Conservation (phyloP, 371 early-diverging fungal genomes). For the Mucor racemosus region DNA sequence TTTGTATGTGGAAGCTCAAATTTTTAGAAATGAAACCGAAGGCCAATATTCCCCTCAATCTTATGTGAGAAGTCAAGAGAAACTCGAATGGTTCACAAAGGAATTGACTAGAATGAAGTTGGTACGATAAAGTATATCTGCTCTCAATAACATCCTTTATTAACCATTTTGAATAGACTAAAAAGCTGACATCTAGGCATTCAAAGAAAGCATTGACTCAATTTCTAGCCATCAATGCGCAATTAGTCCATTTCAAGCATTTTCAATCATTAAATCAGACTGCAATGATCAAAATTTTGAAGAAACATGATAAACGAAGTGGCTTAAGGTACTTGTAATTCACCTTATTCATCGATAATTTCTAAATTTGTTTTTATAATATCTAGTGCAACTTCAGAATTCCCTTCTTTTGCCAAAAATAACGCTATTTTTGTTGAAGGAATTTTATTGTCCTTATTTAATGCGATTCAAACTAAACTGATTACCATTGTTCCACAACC, state of each 20-base stretch:
- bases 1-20: slow-evolving; percentile 66
- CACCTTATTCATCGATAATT: not conserved
- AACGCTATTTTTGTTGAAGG: slow-evolving; percentile 40
- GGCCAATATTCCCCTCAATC: slow-evolving; percentile 22
- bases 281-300: slow-evolving; percentile 76
- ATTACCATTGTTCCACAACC: slow-evolving; percentile 74
- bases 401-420: slow-evolving; percentile 37
- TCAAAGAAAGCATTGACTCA: slow-evolving; percentile 55
- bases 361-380: not conserved
- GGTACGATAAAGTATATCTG: slow-evolving; percentile 17
- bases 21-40: slow-evolving; percentile 63
- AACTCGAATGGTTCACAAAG: slow-evolving; percentile 54
- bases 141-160: not conserved
- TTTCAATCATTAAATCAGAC: slow-evolving; percentile 73
- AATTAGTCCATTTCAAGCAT: slow-evolving; percentile 67
- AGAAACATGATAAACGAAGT: slow-evolving; percentile 82
- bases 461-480: slow-evolving; percentile 45
- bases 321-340: slow-evolving; percentile 48
- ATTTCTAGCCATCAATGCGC: slow-evolving; percentile 70
- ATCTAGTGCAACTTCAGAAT: slow-evolving; percentile 37
- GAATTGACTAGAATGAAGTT: slow-evolving; percentile 48
- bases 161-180: slow-evolving; percentile 18
- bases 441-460: slow-evolving; percentile 28
- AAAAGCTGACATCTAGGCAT: slow-evolving; percentile 25
- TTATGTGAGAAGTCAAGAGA: slow-evolving; percentile 48